phyloP scores from a whole-genome alignment of 2,329 filamentous ascomycete species.

The Paraphoma sp. region DNA sequence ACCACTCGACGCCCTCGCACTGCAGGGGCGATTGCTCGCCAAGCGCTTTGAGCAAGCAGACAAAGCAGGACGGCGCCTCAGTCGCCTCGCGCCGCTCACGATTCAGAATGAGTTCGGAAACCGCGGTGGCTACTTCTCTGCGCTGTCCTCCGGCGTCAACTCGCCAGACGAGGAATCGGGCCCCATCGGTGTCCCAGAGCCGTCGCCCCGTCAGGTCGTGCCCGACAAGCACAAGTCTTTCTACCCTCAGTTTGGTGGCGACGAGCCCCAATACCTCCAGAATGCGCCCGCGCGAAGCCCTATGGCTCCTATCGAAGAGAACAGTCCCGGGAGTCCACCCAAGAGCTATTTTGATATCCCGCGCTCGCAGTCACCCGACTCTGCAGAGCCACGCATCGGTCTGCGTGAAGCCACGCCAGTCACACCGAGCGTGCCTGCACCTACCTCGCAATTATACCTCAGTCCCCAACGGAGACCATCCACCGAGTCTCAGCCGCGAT shows the following conservation, averaged over 20 bases:
- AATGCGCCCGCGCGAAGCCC: slow-evolving; percentile 38
- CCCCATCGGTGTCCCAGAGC: slow-evolving; percentile 34
- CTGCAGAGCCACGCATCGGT: slow-evolving; percentile 49
- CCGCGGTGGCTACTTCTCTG: slow-evolving; percentile 82
- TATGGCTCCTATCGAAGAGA: slow-evolving; percentile 46
- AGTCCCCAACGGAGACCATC: slow-evolving; percentile 48
- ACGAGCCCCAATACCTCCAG: slow-evolving; percentile 34
- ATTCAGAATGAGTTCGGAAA: slow-evolving; percentile 81
- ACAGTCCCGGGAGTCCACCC: slow-evolving; percentile 27
- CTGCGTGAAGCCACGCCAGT: slow-evolving; percentile 54
- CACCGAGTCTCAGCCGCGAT: slow-evolving; percentile 40
- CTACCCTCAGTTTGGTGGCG: slow-evolving; percentile 44
- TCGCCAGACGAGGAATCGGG: slow-evolving; percentile 56
- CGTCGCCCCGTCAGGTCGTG: slow-evolving; percentile 36
- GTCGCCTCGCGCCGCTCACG: slow-evolving; percentile 81
- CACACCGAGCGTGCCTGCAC: slow-evolving; percentile 43
- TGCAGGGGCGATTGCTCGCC: slow-evolving; percentile 87
- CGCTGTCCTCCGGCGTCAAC: slow-evolving; percentile 65
- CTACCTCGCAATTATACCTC: slow-evolving; percentile 43
- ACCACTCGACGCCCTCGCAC: slow-evolving; percentile 91
- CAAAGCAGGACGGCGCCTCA: slow-evolving; percentile 78
- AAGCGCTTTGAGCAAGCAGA: slow-evolving; percentile 81
- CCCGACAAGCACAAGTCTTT: slow-evolving; percentile 44
- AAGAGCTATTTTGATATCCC: slow-evolving; percentile 56
- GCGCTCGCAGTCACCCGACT: slow-evolving; percentile 54